phyloP scores from a whole-genome alignment of 352 stramenopile genomes.

The Phytopythium cucurbitacearum region DNA sequence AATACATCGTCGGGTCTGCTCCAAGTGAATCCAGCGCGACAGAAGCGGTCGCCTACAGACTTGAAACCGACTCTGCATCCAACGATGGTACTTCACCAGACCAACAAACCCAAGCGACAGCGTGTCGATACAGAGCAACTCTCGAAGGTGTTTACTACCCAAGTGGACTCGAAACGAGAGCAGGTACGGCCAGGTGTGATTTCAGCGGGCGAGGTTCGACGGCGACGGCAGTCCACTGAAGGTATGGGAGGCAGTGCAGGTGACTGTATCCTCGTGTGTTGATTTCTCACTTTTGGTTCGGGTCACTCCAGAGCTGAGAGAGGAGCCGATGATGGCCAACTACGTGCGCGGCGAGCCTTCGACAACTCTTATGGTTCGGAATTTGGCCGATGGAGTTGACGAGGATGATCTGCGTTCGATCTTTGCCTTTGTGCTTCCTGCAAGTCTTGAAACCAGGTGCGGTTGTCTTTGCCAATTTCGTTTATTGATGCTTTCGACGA shows the following conservation, averaged over 20 bases:
- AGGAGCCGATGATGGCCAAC: conserved; percentile 26
- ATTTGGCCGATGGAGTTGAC: conserved; percentile 40
- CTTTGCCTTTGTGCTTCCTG: conserved; percentile 50
- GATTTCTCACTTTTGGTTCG: background rate
- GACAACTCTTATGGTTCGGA: conserved; percentile 27
- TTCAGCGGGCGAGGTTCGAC: conserved; percentile 47
- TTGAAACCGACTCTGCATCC: background rate
- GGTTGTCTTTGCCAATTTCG: background rate
- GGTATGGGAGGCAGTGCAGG: conserved; percentile 15
- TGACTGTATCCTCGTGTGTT: background rate
- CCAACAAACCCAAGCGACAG: background rate
- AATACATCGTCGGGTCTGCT: conserved; percentile 2
- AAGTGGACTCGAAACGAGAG: background rate
- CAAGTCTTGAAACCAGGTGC: conserved; percentile 30
- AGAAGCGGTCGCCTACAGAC: conserved; percentile 10
- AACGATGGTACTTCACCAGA: no score
- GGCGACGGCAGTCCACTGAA: conserved; percentile 21
- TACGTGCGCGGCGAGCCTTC: conserved; percentile 33
- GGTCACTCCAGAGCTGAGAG: conserved; percentile 16
- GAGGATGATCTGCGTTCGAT: conserved; percentile 51
- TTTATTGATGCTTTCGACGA: background rate
- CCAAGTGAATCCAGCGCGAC: conserved; percentile 1
- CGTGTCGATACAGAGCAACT: conserved; percentile 7
- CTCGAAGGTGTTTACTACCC: conserved; percentile 22
- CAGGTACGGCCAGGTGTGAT: conserved; percentile 42